These are phyloP conservation scores for Myrica gale DNA, from an alignment of 306 rosid genomes.

Conservation along the genomic window DNA sequence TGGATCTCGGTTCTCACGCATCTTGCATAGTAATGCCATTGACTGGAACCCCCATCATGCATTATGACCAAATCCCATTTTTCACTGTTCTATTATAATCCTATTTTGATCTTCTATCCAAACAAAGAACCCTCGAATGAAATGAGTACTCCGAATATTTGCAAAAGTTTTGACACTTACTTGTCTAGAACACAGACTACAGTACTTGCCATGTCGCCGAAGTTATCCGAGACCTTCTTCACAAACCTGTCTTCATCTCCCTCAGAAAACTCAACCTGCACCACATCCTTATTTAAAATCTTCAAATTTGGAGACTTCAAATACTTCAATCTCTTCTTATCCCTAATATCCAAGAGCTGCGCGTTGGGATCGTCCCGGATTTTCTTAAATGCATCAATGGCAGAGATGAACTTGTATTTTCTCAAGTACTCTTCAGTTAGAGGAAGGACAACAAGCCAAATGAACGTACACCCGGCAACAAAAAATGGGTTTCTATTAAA, in stretches of 20 bases:
- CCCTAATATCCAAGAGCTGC: slow-evolving; percentile 81
- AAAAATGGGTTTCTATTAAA: slow-evolving; percentile 74
- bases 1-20: too few species aligned
- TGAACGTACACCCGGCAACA: slow-evolving; percentile 72
- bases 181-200: slow-evolving; percentile 64
- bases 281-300: slow-evolving; percentile 60
- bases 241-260: slow-evolving; percentile 71
- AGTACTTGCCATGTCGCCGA: slow-evolving; percentile 55
- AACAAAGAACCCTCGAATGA: background rate
- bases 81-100: background rate
- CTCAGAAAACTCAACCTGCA: slow-evolving; percentile 56
- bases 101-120: background rate
- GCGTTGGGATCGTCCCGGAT: slow-evolving; percentile 59
- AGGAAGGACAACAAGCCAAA: slow-evolving; percentile 79
- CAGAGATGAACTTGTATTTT: slow-evolving; percentile 64
- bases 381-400: slow-evolving; percentile 72
- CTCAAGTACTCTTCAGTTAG: slow-evolving; percentile 49
- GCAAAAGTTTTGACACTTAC: slow-evolving; percentile 41
- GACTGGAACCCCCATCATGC: too few species aligned
- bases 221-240: slow-evolving; percentile 51
- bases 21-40: too few species aligned
- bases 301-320: slow-evolving; percentile 72
- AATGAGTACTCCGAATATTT: background rate
- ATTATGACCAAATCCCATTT: background rate
- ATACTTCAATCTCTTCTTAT: slow-evolving; percentile 48